A percentile compares a stretch with the other conserved stretches of the same genome.
These are phyloP conservation scores for Penicillium paneum DNA, from an alignment of 2,329 filamentous ascomycete genomes.

Conservation along the genomic window DNA sequence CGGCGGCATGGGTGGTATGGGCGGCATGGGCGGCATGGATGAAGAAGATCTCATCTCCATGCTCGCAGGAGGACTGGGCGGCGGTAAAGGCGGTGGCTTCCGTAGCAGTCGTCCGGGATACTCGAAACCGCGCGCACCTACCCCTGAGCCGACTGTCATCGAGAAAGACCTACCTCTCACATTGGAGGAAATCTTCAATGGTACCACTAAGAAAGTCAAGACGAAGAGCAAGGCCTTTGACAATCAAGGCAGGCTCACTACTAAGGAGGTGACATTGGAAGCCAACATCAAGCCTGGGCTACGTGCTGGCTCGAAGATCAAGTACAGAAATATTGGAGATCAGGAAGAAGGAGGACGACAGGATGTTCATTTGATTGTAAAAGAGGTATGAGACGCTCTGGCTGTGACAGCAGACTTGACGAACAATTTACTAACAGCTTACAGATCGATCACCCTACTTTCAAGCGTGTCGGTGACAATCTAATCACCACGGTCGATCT, in stretches of 20 bases:
- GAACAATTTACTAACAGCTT: too few species aligned
- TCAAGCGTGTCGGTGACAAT: conserved; percentile 84
- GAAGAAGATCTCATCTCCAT: conserved; percentile 57
- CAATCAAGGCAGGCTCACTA: conserved; percentile 72
- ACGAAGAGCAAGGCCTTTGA: conserved; percentile 97
- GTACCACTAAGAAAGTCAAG: conserved; percentile 93
- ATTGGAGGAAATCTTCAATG: conserved; percentile 83
- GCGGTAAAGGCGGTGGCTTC: conserved; percentile 32
- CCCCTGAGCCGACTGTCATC: conserved; percentile 85
- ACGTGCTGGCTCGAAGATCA: conserved; percentile 97
- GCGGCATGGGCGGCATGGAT: conserved; percentile 48
- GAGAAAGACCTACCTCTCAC: conserved; percentile 78
- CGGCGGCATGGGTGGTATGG: conserved; percentile 44
- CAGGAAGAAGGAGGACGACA: conserved; percentile 95
- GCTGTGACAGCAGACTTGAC: too few species aligned
- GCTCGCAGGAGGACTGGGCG: conserved; percentile 41
- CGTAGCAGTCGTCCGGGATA: conserved; percentile 27
- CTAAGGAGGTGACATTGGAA: conserved; percentile 85
- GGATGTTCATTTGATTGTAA: conserved; percentile 90
- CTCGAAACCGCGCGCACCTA: conserved; percentile 43
- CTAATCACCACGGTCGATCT: conserved; percentile 75
- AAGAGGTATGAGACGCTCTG: conserved; percentile 71
- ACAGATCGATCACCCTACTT: conserved; percentile 82
- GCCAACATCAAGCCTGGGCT: conserved; percentile 94
- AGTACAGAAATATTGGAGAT: conserved; percentile 95